A percentile compares a stretch with the other conserved stretches of the same genome.
These are phyloP conservation scores for Fusarium sp. DNA, from an alignment of 2,329 filamentous ascomycete species.

Conservation along the genomic window DNA sequence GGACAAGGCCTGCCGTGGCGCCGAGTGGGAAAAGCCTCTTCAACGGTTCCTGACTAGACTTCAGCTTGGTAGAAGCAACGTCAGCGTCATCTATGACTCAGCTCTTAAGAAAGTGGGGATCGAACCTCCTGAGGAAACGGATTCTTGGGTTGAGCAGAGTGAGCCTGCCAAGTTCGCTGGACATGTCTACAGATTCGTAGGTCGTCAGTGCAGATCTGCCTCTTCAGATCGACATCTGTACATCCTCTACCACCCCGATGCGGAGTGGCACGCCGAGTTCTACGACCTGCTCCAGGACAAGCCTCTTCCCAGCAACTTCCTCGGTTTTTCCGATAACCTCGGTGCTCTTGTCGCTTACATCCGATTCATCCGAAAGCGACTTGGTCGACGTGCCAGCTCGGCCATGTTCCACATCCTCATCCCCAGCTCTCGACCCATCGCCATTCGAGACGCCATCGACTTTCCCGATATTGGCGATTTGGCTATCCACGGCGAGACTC, in stretches of 20 bases:
- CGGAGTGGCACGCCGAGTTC: constrained; percentile 31
- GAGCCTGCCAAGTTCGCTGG: constrained; percentile 20
- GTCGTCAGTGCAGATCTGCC: constrained; percentile 25
- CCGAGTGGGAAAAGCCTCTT: constrained; percentile 32
- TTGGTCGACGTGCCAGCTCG: constrained; percentile 28
- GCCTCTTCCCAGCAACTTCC: constrained; percentile 30
- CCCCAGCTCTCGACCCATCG: constrained; percentile 32
- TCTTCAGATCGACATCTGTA: constrained; percentile 29
- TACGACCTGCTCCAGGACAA: constrained; percentile 29
- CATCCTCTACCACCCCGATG: constrained; percentile 30
- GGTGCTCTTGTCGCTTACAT: constrained; percentile 32
- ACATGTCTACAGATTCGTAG: constrained; percentile 27
- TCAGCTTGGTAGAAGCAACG: constrained; percentile 18
- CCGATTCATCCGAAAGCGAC: constrained; percentile 25
- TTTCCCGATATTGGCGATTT: constrained; percentile 31
- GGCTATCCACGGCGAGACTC: constrained; percentile 31
- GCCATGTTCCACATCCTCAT: constrained; percentile 33
- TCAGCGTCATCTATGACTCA: constrained; percentile 32
- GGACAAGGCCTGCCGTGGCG: constrained; percentile 23
- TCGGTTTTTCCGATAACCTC: constrained; percentile 31
- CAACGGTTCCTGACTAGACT: constrained; percentile 26
- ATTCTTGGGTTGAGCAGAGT: constrained; percentile 26
- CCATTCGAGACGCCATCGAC: constrained; percentile 23
- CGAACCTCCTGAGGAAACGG: constrained; percentile 26
- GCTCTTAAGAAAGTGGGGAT: constrained; percentile 25